Evolutionary conservation across 2,329 filamentous ascomycete species (phyloP).

Genomic region (Aureobasidium subglaciale): DNA sequence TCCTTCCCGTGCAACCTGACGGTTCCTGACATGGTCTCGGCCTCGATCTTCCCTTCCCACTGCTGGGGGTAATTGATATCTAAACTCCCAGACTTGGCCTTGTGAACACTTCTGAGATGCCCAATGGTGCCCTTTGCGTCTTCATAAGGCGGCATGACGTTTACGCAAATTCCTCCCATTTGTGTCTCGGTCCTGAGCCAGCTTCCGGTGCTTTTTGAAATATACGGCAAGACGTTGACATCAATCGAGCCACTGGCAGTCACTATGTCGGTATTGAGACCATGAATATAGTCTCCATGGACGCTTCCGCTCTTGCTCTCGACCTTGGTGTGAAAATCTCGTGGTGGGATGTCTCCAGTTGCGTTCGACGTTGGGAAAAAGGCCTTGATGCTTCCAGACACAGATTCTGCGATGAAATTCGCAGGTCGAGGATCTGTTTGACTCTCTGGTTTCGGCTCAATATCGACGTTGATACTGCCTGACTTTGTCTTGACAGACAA

Average conservation of each 20-base stretch:
- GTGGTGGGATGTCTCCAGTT: constrained; percentile 29
- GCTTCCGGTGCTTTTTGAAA: constrained; percentile 22
- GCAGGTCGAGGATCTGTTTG: constrained; percentile 27
- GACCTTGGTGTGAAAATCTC: constrained; percentile 36
- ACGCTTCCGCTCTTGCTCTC: constrained; percentile 33
- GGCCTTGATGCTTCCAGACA: constrained; percentile 32
- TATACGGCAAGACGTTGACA: constrained; percentile 32
- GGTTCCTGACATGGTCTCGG: constrained; percentile 30
- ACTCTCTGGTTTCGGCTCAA: constrained; percentile 32
- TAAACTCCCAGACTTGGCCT: constrained; percentile 29
- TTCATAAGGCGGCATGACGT: constrained; percentile 29
- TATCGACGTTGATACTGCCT: constrained; percentile 35
- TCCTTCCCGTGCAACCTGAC: constrained; percentile 34
- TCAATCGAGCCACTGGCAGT: constrained; percentile 33
- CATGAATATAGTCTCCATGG: constrained; percentile 35
- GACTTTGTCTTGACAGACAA: constrained; percentile 34
- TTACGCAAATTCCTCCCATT: constrained; percentile 31
- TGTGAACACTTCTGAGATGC: constrained; percentile 30
- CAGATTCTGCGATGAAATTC: constrained; percentile 30
- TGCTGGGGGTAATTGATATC: constrained; percentile 34
- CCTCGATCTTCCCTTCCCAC: constrained; percentile 36
- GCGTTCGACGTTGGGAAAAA: constrained; percentile 23
- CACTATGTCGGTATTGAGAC: constrained; percentile 30
- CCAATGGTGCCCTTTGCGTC: constrained; percentile 22
- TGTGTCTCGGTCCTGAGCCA: constrained; percentile 29